Evolutionary conservation across 2,329 filamentous ascomycete genomes (phyloP).

Genomic region (Colletotrichum spinosum): DNA sequence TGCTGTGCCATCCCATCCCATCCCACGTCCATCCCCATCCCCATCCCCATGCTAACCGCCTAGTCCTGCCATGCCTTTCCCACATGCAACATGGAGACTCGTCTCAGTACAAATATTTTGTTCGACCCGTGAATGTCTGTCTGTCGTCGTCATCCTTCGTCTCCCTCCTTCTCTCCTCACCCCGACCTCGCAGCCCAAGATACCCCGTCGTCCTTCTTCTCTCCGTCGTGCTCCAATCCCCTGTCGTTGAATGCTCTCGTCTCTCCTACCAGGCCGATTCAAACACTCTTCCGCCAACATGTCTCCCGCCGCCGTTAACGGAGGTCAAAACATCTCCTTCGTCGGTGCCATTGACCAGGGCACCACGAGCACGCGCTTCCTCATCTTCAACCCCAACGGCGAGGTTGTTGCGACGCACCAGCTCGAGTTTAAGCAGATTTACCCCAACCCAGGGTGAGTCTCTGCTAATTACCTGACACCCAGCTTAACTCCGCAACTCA

Average conservation of each 20-base stretch:
- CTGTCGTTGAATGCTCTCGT: slow-evolving; percentile 41
- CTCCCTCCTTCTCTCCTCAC: slow-evolving; percentile 14
- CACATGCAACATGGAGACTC: neutral
- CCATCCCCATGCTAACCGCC: no score
- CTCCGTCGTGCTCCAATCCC: slow-evolving; percentile 21
- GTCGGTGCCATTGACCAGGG: slow-evolving; percentile 85
- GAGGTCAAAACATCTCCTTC: slow-evolving; percentile 58
- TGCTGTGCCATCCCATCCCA: no score
- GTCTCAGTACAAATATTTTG: slow-evolving; percentile 37
- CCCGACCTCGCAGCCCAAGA: slow-evolving; percentile 18
- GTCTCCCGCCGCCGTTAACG: slow-evolving; percentile 43
- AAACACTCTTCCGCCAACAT: slow-evolving; percentile 43
- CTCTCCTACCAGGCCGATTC: slow-evolving; percentile 39
- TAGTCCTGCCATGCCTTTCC: slow-evolving; percentile 15
- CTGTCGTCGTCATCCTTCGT: slow-evolving; percentile 6
- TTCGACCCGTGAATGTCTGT: slow-evolving; percentile 32
- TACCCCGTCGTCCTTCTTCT: slow-evolving; percentile 17
- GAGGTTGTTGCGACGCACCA: slow-evolving; percentile 79
- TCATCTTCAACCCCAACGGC: slow-evolving; percentile 80
- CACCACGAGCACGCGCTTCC: slow-evolving; percentile 81
- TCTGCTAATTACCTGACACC: no score
- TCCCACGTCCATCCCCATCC: no score
- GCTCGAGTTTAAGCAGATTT: slow-evolving; percentile 80
- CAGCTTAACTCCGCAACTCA: neutral
- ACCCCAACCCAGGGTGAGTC: slow-evolving; percentile 78